phyloP scores from a whole-genome alignment of 345 rosid genomes.

The Crucihimalaya himalaica region DNA sequence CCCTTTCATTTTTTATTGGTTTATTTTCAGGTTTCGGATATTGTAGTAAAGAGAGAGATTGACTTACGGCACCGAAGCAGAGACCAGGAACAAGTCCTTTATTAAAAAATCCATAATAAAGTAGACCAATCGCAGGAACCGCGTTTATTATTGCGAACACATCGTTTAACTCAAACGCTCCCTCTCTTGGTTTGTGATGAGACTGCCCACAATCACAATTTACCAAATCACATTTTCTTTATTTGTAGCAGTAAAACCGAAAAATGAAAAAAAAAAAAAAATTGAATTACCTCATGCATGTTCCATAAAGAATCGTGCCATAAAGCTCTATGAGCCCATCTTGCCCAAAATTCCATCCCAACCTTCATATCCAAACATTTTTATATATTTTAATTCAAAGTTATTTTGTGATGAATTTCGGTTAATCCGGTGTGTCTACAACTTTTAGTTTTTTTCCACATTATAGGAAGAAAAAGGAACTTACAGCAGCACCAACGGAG shows the following conservation, averaged over 20 bases:
- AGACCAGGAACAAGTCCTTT: conserved; percentile 83
- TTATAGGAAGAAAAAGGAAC: conserved; percentile 26
- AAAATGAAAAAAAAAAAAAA: too few species aligned
- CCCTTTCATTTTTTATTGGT: not conserved
- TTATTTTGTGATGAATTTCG: too few species aligned
- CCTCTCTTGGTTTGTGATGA: conserved; percentile 88
- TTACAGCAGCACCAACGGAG: conserved; percentile 91
- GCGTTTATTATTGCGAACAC: conserved; percentile 88
- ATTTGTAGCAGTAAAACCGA: not conserved
- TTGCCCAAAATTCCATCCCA: conserved; percentile 98
- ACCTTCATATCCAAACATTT: conserved; percentile 41
- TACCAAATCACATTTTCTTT: not conserved
- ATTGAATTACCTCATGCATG: conserved; percentile 77
- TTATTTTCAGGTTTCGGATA: not conserved
- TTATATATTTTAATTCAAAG: too few species aligned
- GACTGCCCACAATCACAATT: conserved; percentile 51
- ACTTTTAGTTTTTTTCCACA: not conserved
- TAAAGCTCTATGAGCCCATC: conserved; percentile 93
- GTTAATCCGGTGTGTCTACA: not conserved
- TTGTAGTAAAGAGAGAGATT: not conserved
- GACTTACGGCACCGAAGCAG: conserved; percentile 88
- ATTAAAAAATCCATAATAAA: conserved; percentile 78
- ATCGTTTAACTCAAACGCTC: conserved; percentile 89
- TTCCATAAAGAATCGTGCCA: conserved; percentile 96
- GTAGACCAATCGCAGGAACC: conserved; percentile 75